Base-by-base conservation (phyloP, 2,329 filamentous ascomycete species). In the Dactylellina cionopaga region DNA sequence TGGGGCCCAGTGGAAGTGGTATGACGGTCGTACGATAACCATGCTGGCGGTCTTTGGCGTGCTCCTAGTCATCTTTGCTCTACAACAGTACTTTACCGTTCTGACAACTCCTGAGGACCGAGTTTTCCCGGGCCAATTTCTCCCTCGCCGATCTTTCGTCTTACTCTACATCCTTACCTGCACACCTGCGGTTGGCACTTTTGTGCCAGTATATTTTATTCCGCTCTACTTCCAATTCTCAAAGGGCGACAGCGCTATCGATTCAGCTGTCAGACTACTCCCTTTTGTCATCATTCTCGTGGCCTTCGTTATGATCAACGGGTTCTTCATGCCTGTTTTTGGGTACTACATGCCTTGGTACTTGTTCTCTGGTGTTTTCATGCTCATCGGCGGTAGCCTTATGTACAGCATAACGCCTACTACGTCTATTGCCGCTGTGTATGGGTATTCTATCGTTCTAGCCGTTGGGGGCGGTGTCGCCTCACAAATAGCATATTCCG, bases 161-260 rank as follows among this genome's bases (percentile, higher is more conserved):
- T 74, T 85, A 0, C 77, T 86, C 0, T 84, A 82, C 74, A 76
- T 83, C 24, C 78, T 79, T 5, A 83, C 80, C 0, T 76, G 79
- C 1, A 79, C 78, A 29, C 79, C 79, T 0, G 80, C 78, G 5
- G 78, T 80, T 2, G 78, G 78, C 5, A 74, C 80, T 39, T 82
- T 81, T 51, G 79, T 83, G 41, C 79, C 80, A 0, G 79, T 84
- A 5, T 87, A 86, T 78, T 87, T 84, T 77, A 82, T 84, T 5
- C 85, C 85, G 0, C 78, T 87, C 0, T 86, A 82, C 78, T 86
- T 86, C 77, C 83, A 85, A 65, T 87, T 86, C 75, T 80, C 80
- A 0, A 80, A 79, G 1, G 82, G 82, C 3, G 83, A 84, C 41
- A 77, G 74, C 0, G 78, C 82, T 0, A 75, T 84, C 1, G 68